Conservation (phyloP, 2,329 filamentous ascomycete genomes). For the Ascochyta viciae-villosae region DNA sequence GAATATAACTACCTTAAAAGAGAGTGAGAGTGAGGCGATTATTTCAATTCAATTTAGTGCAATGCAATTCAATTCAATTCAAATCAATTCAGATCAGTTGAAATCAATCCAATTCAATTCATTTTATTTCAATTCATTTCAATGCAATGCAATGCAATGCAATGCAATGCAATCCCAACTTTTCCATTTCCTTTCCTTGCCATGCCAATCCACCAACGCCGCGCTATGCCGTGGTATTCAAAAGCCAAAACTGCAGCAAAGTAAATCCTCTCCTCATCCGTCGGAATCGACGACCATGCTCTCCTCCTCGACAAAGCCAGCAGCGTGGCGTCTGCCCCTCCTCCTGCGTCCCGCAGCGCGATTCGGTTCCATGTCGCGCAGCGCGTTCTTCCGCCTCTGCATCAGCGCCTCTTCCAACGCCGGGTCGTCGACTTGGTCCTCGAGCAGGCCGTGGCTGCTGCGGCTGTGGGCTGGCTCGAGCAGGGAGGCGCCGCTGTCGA, state of each 20-base stretch:
- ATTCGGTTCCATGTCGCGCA: slow-evolving; percentile 56
- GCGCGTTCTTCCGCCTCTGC: slow-evolving; percentile 56
- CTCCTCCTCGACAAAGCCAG: slow-evolving; percentile 53
- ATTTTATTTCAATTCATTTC: too few species aligned
- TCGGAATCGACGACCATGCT: slow-evolving; percentile 60
- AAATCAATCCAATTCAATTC: too few species aligned
- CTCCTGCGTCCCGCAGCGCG: slow-evolving; percentile 63
- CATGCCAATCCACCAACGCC: neutral
- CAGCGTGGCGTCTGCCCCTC: slow-evolving; percentile 54
- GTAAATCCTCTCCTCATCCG: neutral
- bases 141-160: too few species aligned
- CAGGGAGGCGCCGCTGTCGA: slow-evolving; percentile 20
- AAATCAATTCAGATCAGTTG: too few species aligned
- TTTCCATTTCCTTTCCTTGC: too few species aligned
- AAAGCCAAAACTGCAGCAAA: neutral
- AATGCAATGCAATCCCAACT: too few species aligned
- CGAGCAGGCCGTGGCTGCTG: neutral
- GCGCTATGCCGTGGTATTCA: slow-evolving; percentile 6
- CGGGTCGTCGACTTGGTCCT: slow-evolving; percentile 28
- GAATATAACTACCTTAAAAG: too few species aligned
- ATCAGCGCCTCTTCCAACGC: slow-evolving; percentile 62
- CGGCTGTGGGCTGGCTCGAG: slow-evolving; percentile 6
- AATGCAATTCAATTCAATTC: too few species aligned
- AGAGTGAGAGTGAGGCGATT: too few species aligned
- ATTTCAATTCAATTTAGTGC: too few species aligned